Conservation (phyloP, 2,329 filamentous ascomycete species). For the Scedosporium dehoogii region DNA sequence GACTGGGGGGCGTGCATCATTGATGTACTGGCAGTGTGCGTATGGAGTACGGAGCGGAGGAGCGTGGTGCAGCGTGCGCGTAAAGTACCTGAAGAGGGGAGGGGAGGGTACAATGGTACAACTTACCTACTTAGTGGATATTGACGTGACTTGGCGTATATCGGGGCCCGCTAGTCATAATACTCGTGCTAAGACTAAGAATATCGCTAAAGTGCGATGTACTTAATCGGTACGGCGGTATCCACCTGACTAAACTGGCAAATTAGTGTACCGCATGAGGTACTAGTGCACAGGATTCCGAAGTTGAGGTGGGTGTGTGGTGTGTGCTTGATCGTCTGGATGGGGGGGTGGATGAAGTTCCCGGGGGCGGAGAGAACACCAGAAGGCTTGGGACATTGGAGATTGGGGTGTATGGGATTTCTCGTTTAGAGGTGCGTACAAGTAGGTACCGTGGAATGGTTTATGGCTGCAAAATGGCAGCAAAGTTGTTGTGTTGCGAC, state of each 20-base stretch:
- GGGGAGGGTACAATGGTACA: background rate
- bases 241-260: background rate
- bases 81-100: background rate
- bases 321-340: background rate
- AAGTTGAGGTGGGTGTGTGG: background rate
- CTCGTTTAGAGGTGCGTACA: background rate
- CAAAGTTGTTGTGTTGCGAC: background rate
- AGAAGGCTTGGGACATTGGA: background rate
- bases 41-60: background rate
- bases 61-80: background rate
- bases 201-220: background rate
- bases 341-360: background rate
- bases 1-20: slow-evolving; percentile 5
- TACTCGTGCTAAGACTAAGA: background rate
- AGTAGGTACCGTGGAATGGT: background rate
- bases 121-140: background rate
- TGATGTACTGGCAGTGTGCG: background rate
- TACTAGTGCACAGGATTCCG: background rate
- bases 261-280: background rate
- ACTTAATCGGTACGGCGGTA: background rate
- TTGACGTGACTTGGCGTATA: no score
- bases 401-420: background rate
- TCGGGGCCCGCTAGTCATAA: no score
- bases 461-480: background rate
- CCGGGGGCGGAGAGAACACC: background rate